Evolutionary conservation across 148 eudicot species (phyloP).

Genomic region (Cornus suecica): DNA sequence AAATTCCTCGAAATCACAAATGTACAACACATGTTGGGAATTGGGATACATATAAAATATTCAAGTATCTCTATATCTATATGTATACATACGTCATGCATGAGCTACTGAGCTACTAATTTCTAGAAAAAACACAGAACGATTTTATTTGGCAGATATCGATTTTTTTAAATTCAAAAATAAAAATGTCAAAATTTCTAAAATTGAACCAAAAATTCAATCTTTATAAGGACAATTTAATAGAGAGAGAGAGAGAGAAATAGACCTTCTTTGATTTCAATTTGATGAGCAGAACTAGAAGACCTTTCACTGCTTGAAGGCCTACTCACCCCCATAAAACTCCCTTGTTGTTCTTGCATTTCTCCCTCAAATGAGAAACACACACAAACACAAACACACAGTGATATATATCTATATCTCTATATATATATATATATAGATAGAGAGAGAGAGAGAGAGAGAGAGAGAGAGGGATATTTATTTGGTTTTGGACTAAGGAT

Average conservation of each 20-base stretch:
- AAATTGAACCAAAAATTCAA: background rate
- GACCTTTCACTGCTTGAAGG: slow-evolving; percentile 99
- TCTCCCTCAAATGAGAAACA: no score
- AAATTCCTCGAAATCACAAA: background rate
- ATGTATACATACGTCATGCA: no score
- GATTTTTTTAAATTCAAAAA: no score
- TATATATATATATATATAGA: no score
- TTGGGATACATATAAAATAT: no score
- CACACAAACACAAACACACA: no score
- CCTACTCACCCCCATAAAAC: slow-evolving; percentile 67
- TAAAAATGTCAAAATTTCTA: background rate
- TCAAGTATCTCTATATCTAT: no score
- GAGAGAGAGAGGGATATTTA: slow-evolving; percentile 9
- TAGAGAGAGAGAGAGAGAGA: background rate
- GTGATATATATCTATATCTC: no score
- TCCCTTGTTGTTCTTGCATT: slow-evolving; percentile 83
- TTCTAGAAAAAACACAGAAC: background rate
- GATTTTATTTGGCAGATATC: no score
- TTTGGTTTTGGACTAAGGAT: background rate
- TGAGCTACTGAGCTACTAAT: no score
- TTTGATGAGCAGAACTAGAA: slow-evolving; percentile 87
- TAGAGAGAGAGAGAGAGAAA: background rate
- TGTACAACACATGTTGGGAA: no score
- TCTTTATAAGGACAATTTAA: background rate
- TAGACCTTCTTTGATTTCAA: slow-evolving; percentile 76